Evolutionary conservation across 2,329 filamentous ascomycete genomes (phyloP), one percentile per base, ranked within the genome.

Genomic region (Metarhizium brunneum): DNA sequence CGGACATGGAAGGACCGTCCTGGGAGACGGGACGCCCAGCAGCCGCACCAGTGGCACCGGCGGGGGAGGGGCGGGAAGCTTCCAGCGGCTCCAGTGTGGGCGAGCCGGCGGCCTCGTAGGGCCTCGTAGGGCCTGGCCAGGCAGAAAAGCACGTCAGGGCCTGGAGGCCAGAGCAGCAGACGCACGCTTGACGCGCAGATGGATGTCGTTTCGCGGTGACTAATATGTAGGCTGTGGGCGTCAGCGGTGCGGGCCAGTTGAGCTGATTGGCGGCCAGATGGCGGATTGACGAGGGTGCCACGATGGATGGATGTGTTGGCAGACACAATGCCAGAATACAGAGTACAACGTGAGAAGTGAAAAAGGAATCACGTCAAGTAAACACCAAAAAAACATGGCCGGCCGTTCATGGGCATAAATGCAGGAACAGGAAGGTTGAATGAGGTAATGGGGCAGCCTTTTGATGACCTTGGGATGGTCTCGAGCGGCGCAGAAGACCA

Each of bases 391-490:
- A 45, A 32, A n/a, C 29, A 47, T 45, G 50, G 47, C 50, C 50
- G 49, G 56, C 42, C 18, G 29, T 47, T 58, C 57, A 60, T 47
- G 6, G 50, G 56, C 59, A 65, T 64, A 60, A 61, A 66, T 66
- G 64, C 64, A 65, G 63, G 61, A 62, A 62, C 59, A 57, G 51
- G 52, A 52, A 49, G 52, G 50, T 54, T 56, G 57, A 59, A 58
- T 53, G 62, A 59, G 62, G 32, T 5, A 35, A 35, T 11, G 32
- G 32, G 32, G 7, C 32, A 35, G 32, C 32, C 32, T 35, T 35
- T 35, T 7, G 10, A 35, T 35, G 32, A 35, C 32, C 2, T 52
- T 42, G 10, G n/a, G 30, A 38, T 40, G 16, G 49, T 14, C n/a
- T 38, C 40, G 49, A 43, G 50, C 54, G 45, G 38, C 16, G 32